Conservation (phyloP, 495 filamentous ascomycete species). For the Aspergillus conjunctus region DNA sequence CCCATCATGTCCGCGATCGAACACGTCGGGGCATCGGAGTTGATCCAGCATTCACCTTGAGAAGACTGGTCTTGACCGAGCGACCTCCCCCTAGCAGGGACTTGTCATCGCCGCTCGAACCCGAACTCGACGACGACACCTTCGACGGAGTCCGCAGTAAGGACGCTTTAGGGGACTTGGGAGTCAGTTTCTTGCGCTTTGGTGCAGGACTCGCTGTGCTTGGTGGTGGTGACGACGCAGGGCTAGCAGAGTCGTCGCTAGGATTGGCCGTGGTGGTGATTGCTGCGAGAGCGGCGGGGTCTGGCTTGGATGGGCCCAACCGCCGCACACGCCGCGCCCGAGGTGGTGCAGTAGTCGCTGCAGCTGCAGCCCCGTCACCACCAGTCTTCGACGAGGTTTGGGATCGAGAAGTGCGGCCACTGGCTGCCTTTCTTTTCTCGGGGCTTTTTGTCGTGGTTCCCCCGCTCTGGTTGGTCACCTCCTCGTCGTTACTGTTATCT, state of each 20-base stretch:
- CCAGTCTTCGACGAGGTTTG: slow-evolving; percentile 27
- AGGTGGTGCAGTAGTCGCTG: slow-evolving; percentile 32
- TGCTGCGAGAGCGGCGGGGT: slow-evolving; percentile 15
- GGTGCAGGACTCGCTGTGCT: slow-evolving; percentile 31
- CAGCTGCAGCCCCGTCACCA: slow-evolving; percentile 21
- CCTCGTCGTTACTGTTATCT: slow-evolving; percentile 23
- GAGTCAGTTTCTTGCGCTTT: slow-evolving; percentile 44
- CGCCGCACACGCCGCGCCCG: slow-evolving; percentile 42
- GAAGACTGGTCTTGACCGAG: slow-evolving; percentile 36
- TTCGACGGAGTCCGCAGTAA: slow-evolving; percentile 25
- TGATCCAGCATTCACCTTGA: slow-evolving; percentile 43
- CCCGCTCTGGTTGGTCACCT: slow-evolving; percentile 19
- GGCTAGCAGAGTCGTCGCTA: slow-evolving; percentile 4
- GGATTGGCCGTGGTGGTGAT: slow-evolving; percentile 1
- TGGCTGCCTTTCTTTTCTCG: slow-evolving; percentile 33
- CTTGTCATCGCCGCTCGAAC: slow-evolving; percentile 8
- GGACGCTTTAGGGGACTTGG: slow-evolving; percentile 38
- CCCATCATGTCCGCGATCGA: slow-evolving; percentile 34
- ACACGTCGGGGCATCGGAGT: slow-evolving; percentile 46
- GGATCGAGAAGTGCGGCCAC: slow-evolving; percentile 32
- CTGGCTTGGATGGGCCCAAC: slow-evolving; percentile 32
- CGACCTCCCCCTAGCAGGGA: slow-evolving; percentile 21
- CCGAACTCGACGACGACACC: slow-evolving; percentile 2
- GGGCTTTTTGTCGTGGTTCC: slow-evolving; percentile 15
- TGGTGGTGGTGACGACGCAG: slow-evolving; percentile 16